phyloP scores from a whole-genome alignment of 164 flowering plant genomes.

The Annona squamosa region DNA sequence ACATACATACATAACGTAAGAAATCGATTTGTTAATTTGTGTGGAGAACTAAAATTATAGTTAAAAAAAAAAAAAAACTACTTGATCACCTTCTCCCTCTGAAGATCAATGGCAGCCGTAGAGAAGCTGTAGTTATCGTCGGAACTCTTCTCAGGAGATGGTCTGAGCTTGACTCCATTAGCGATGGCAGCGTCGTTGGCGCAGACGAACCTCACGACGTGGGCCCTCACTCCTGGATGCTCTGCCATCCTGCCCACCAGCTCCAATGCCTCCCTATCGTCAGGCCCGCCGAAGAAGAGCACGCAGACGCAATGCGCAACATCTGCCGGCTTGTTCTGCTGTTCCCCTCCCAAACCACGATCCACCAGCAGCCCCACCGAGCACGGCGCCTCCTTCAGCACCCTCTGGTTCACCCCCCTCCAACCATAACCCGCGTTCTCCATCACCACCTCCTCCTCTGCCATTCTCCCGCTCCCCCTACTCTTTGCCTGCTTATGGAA shows the following conservation, averaged over 20 bases:
- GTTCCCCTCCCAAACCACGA: conserved; percentile 40
- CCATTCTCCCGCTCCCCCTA: conserved; percentile 8
- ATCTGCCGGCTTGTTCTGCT: conserved; percentile 11
- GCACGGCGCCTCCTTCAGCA: conserved; percentile 49
- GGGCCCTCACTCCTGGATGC: conserved; percentile 45
- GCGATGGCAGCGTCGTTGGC: conserved; percentile 8
- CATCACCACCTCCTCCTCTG: conserved; percentile 12
- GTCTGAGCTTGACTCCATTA: conserved; percentile 15
- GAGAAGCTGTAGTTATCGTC: conserved; percentile 41
- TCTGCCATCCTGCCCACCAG: conserved; percentile 60
- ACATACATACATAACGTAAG: background rate
- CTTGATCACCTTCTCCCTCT: background rate
- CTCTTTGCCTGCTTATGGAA: conserved; percentile 50
- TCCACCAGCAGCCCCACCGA: conserved; percentile 65
- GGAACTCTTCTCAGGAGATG: conserved; percentile 17
- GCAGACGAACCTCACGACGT: conserved; percentile 34
- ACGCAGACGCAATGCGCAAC: conserved; percentile 31
- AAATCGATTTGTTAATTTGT: background rate
- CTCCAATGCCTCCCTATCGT: conserved; percentile 60
- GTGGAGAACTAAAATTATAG: too few relatives aligned
- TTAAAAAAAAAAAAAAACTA: too few relatives aligned
- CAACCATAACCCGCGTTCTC: conserved; percentile 49
- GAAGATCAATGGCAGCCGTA: conserved; percentile 32
- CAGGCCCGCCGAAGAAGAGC: conserved; percentile 72
- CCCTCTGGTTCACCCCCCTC: conserved; percentile 53